A percentile compares a stretch with the other conserved stretches of the same genome.
These are phyloP conservation scores for Hypocrella siamensis DNA, from an alignment of 2,329 filamentous ascomycete genomes.

Conservation along the genomic window DNA sequence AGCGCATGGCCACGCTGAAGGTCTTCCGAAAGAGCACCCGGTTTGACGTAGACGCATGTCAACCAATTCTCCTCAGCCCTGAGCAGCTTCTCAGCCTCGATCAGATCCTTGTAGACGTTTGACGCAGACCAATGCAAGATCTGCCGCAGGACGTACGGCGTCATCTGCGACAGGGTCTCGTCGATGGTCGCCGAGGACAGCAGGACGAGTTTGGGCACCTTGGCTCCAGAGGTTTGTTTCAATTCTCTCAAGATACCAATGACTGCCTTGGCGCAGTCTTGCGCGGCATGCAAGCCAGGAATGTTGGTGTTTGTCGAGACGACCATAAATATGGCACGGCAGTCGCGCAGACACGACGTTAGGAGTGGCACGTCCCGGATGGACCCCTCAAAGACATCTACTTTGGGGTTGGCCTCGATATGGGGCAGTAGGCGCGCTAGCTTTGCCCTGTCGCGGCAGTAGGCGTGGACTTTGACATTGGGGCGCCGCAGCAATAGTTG, in stretches of 20 bases:
- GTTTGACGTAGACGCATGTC: constrained; percentile 24
- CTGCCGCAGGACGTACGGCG: constrained; percentile 11
- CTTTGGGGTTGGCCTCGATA: constrained; percentile 12
- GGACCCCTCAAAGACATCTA: constrained; percentile 24
- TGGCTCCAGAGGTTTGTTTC: background rate
- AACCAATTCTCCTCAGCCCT: constrained; percentile 21
- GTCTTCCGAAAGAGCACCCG: constrained; percentile 9
- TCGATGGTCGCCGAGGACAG: constrained; percentile 27
- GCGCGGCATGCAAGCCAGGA: constrained; percentile 20
- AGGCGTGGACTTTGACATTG: constrained; percentile 20
- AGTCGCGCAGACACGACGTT: constrained; percentile 6
- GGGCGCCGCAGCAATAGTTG: constrained; percentile 17
- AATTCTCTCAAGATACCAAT: constrained; percentile 12
- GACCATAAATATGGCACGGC: constrained; percentile 21
- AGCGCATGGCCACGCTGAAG: constrained; percentile 22
- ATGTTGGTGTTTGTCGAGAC: constrained; percentile 26
- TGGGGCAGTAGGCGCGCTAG: constrained; percentile 18
- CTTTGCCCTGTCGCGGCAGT: constrained; percentile 26
- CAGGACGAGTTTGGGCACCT: constrained; percentile 23
- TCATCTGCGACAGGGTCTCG: constrained; percentile 14
- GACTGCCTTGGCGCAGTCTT: constrained; percentile 19
- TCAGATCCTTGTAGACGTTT: constrained; percentile 5
- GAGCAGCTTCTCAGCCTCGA: constrained; percentile 20
- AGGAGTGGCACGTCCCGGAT: constrained; percentile 23
- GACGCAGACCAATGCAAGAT: constrained; percentile 16